Base-by-base conservation (phyloP, 2,329 filamentous ascomycete genomes). In the Cladophialophora chaetospira region DNA sequence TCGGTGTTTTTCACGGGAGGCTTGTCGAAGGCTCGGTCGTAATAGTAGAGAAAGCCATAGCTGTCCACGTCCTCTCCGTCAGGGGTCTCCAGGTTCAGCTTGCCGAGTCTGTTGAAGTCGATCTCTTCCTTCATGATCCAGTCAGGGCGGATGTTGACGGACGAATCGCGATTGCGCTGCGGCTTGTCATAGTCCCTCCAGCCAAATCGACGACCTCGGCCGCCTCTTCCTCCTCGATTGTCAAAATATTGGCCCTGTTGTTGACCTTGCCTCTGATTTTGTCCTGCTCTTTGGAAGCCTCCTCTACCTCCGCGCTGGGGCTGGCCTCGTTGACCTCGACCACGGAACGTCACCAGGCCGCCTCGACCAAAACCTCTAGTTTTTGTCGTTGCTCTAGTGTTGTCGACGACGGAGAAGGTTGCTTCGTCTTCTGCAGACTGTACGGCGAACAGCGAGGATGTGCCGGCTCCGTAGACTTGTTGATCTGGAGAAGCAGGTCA, bases 121-220 rank as follows among this genome's bases (percentile, higher is more conserved):
- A 99, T 97, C 82, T 99, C 94, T 79, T 99, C 94, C 69, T 97
- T 81, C 78, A 99, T 84, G 70, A 86, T 83, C 94, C 94, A 99
- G 73, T 97, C 92, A 19, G 92, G 85, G 77, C 95, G 95, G 76
- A 97, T 91, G 78, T 93, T 93, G 71, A 99, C 90, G 31, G 91
- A 96, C 9, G 93, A 89, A 78, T 99, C 94, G 60, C 94, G 89
- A 77, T 96, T 97, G 70, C 94, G 88, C 74, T 93, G 85, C 60
- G 94, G 94, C 86, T 97, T 97, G 80, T 99, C 94, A 73, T 91
- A 96, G 73, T 99, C 94, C 78, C 94, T 96, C 93, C 94, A 97
- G 72, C 94, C 94, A 70, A 97, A 97, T 67, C 94, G 86, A 66
- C 94, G 88, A 49, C 90, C 89, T 64, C 88, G 80, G 43, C 86